These are phyloP conservation scores for Rosa lucieae DNA, from an alignment of 306 rosid genomes.

Conservation along the genomic window DNA sequence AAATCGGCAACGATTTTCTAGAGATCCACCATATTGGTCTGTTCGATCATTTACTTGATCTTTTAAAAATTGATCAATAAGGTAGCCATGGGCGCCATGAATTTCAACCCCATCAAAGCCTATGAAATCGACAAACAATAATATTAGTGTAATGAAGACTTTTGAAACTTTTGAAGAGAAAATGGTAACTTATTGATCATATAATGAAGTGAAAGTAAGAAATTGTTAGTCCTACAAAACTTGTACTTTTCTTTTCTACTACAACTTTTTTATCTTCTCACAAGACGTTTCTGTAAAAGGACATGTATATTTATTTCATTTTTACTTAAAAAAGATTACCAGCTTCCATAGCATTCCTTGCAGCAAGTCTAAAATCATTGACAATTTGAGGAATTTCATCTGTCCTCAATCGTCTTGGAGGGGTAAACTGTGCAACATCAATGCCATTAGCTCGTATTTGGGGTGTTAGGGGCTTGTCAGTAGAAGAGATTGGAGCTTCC, in stretches of 20 bases:
- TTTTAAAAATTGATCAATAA: constrained; percentile 64
- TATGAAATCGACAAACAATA: constrained; percentile 5
- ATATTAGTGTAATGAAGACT: neutral
- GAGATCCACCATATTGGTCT: constrained; percentile 71
- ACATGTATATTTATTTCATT: neutral
- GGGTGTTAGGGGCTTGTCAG: constrained; percentile 51
- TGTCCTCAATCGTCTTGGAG: constrained; percentile 50
- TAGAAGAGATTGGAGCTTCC: constrained; percentile 53
- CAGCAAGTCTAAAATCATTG: constrained; percentile 52
- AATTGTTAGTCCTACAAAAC: neutral
- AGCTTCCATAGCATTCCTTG: constrained; percentile 61
- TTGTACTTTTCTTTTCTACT: neutral
- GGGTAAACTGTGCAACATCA: constrained; percentile 35
- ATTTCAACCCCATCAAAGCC: constrained; percentile 87
- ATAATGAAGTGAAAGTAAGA: neutral
- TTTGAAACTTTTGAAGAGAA: neutral
- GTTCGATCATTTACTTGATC: constrained; percentile 59
- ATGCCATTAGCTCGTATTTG: constrained; percentile 22
- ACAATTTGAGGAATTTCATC: constrained; percentile 54
- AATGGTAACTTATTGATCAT: neutral
- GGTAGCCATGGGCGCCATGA: constrained; percentile 68
- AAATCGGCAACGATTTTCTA: constrained; percentile 64
- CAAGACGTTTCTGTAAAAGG: neutral
- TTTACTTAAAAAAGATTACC: constrained; percentile 31
- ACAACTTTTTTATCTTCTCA: neutral